phyloP scores from a whole-genome alignment of 1,284 basidiomycete species.

The Sphagnurus paluster region DNA sequence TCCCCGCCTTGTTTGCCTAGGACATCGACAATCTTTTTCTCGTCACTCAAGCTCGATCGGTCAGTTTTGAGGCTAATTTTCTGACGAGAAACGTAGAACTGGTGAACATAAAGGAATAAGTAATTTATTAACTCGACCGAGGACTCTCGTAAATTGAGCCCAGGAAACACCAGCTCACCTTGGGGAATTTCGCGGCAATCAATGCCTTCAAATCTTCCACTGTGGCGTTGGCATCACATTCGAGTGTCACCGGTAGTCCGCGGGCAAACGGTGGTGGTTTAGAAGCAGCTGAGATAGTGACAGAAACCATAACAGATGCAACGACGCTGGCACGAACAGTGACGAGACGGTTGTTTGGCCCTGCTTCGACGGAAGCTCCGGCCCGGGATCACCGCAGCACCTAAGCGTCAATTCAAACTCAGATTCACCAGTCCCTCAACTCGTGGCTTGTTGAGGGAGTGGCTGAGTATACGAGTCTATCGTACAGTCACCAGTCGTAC shows the following conservation, averaged over 20 bases:
- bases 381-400: too few relatives aligned
- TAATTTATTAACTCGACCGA: too few relatives aligned
- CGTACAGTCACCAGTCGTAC: too few relatives aligned
- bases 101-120: too few relatives aligned
- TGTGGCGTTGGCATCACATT: constrained; percentile 51
- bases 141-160: too few relatives aligned
- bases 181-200: constrained; percentile 56
- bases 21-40: constrained; percentile 56
- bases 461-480: too few relatives aligned
- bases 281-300: constrained; percentile 54
- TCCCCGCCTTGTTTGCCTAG: constrained; percentile 56
- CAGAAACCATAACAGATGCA: constrained; percentile 48
- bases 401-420: too few relatives aligned
- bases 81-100: constrained; percentile 77
- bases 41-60: constrained; percentile 62
- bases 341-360: constrained; percentile 1
- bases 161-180: constrained; percentile 54
- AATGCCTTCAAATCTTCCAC: constrained; percentile 62
- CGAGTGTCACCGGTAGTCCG: constrained; percentile 55
- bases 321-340: neutral
- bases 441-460: too few relatives aligned
- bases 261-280: constrained; percentile 46
- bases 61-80: constrained; percentile 67
- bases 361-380: too few relatives aligned
- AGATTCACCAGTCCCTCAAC: too few relatives aligned